phyloP scores from a whole-genome alignment of 495 filamentous ascomycete genomes.

The Lepidopterella palustris region DNA sequence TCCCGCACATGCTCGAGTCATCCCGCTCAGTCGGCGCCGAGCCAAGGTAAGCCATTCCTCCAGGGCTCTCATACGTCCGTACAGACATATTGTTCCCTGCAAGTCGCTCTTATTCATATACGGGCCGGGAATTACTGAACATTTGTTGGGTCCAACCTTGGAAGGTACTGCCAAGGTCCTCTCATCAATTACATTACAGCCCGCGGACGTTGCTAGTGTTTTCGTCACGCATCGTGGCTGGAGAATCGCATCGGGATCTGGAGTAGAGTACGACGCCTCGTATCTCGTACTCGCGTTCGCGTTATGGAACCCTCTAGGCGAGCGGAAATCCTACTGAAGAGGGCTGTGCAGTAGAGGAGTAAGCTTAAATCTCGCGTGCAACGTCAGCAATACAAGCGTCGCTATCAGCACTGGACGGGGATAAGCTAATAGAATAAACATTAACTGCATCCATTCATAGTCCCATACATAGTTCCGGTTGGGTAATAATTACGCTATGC shows the following conservation, averaged over 20 bases:
- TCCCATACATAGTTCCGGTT: not conserved
- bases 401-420: not conserved
- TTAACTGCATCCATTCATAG: not conserved
- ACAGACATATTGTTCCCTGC: not conserved
- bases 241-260: not conserved
- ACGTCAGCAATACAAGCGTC: not conserved
- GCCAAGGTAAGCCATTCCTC: not conserved
- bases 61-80: not conserved
- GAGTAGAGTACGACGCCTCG: not conserved
- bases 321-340: not conserved
- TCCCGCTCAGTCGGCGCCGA: not conserved
- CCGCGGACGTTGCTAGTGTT: not conserved
- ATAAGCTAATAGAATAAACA: not conserved
- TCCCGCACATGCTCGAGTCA: not conserved
- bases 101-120: not conserved
- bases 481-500: not conserved
- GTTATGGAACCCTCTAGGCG: not conserved
- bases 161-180: not conserved
- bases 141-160: no score
- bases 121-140: slow-evolving; percentile 5
- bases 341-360: not conserved
- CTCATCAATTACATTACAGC: not conserved
- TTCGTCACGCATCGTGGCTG: slow-evolving; percentile 2
- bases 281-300: not conserved
- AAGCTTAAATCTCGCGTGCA: slow-evolving; percentile 3